phyloP scores from a whole-genome alignment of 1,284 basidiomycete species.

The Cryptococcus sp. region DNA sequence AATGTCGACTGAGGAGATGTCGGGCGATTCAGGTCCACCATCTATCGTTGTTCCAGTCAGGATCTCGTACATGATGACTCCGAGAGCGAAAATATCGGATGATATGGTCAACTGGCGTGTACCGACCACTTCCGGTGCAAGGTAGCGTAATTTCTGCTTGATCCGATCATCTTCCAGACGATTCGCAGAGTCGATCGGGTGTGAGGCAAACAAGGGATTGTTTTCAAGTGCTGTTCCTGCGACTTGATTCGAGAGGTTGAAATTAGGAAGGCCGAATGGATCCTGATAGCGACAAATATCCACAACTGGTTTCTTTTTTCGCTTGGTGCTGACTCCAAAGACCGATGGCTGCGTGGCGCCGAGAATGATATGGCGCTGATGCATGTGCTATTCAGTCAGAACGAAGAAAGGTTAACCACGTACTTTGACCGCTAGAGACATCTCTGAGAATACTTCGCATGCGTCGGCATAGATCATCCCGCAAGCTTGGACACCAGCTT shows the following conservation, averaged over 20 bases:
- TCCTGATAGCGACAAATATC: neutral
- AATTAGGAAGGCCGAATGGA: constrained; percentile 15
- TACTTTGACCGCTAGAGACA: constrained; percentile 9
- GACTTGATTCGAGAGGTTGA: constrained; percentile 8
- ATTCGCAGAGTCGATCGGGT: constrained; percentile 13
- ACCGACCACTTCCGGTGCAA: constrained; percentile 35
- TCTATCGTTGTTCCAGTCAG: constrained; percentile 34
- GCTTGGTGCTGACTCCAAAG: neutral
- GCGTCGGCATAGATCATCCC: constrained; percentile 13
- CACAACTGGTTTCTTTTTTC: neutral
- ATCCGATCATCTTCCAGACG: constrained; percentile 24
- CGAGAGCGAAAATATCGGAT: constrained; percentile 41
- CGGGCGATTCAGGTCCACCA: constrained; percentile 21
- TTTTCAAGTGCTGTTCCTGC: constrained; percentile 4
- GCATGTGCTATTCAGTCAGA: too few species aligned
- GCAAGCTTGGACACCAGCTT: neutral
- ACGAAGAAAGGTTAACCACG: too few species aligned
- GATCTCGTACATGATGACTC: constrained; percentile 37
- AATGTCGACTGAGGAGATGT: constrained; percentile 21
- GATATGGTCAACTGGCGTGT: constrained; percentile 17
- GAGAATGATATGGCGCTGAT: too few species aligned
- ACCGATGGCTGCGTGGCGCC: neutral
- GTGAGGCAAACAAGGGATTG: constrained; percentile 16
- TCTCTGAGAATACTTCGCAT: constrained; percentile 22
- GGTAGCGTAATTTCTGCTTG: constrained; percentile 31